Evolutionary conservation across 73 alveolate genomes (phyloP), one percentile per base, ranked within the genome.

Genomic region (Blepharisma japonicum): DNA sequence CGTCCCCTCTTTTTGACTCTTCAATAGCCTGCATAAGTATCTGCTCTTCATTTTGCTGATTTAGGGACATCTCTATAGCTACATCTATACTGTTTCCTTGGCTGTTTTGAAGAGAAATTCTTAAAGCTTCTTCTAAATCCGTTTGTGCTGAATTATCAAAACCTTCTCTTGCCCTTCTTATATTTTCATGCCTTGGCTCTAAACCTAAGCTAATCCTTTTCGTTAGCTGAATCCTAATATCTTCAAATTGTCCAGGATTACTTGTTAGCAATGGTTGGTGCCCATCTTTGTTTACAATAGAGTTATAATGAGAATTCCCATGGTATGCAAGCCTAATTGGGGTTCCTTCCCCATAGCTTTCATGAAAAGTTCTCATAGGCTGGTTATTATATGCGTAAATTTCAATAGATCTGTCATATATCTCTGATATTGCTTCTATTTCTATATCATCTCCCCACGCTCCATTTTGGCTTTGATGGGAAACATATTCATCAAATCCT

Each of bases 371-470:
- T 85, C 96, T 89, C 89, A 96, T 81, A 4, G 99, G 99, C 68
- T 87, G 93, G 54, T 81, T 83, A 9, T 94, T 54, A 78, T 96
- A 95, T 14, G 98, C 96, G 89, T 94, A 97, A 20, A 97, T 94
- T 78, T 95, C 98, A 27, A 97, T 94, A 7, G 99, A 98, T n/a
- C 97, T 81, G 82, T 93, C 87, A 83, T 97, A 97, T 39, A 97
- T 85, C 81, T 97, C 98, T 55, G 97, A 81, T 53, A 97, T 74
- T 0, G 98, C 99, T 74, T 95, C 90, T 8, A 97, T 78, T 84
- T 97, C 99, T 6, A 97, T 87, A 80, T 97, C 97, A 77, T 96
- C 99, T n/a, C 99, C 99, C 99, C 99, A 97, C n/a, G 87, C 97
- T 0, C 98, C 98, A 80, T 85, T 90, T 70, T 86, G 72, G 27